Conservation (phyloP, 176 grass and related monocot species). For the Musa troglodytarum region DNA sequence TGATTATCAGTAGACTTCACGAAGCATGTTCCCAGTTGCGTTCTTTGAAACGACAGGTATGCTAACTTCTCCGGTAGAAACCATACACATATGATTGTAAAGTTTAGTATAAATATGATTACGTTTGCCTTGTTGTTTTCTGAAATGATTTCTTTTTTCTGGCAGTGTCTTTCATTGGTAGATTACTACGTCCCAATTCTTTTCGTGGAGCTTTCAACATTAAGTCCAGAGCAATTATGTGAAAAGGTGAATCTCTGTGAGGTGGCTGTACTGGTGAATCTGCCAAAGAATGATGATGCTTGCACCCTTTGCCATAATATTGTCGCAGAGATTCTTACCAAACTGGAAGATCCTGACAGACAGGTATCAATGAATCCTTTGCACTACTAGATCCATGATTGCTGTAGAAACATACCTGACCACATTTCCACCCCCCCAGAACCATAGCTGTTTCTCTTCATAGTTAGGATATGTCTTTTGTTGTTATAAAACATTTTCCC, state of each 20-base stretch:
- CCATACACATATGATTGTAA: background rate
- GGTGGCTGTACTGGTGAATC: conserved; percentile 11
- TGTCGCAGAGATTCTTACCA: conserved; percentile 34
- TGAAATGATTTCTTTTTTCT: conserved; percentile 11
- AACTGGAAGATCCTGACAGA: conserved; percentile 53
- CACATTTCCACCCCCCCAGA: no score
- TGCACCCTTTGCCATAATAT: conserved; percentile 55
- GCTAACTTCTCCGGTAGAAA: background rate
- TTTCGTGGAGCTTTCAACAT: conserved; percentile 45
- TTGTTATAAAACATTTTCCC: no score
- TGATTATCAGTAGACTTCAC: conserved; percentile 47
- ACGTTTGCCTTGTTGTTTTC: conserved; percentile 5
- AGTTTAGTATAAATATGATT: background rate
- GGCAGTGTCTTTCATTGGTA: conserved; percentile 55
- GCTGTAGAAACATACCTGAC: no score
- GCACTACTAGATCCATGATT: no score
- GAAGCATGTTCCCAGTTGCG: conserved; percentile 43
- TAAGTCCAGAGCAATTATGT: conserved; percentile 64
- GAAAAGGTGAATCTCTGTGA: conserved; percentile 46
- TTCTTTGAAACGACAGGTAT: conserved; percentile 45
- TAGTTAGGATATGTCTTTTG: no score
- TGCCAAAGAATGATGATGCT: conserved; percentile 39
- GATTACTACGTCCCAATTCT: conserved; percentile 53
- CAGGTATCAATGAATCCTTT: conserved; percentile 24
- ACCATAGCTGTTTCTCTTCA: no score